phyloP scores from a whole-genome alignment of 805 yeast genomes.

The Wickerhamomyces bovis region DNA sequence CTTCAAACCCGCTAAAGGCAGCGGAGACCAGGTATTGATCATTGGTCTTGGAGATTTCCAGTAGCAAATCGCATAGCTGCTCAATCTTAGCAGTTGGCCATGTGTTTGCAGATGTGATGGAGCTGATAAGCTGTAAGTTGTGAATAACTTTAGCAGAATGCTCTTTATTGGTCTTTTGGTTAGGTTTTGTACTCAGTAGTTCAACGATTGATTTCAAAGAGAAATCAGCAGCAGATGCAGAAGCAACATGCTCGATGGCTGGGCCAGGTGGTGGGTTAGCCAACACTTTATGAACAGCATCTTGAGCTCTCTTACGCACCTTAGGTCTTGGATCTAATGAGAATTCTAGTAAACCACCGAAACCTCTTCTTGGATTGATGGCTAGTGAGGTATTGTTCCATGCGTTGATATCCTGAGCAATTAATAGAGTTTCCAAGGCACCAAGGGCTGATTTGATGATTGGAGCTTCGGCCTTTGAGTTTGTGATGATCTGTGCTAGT shows the following conservation, averaged over 20 bases:
- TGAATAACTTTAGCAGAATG: slow-evolving; percentile 60
- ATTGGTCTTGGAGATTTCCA: slow-evolving; percentile 71
- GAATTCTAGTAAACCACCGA: slow-evolving; percentile 69
- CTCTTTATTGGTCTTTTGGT: slow-evolving; percentile 40
- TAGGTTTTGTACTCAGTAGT: slow-evolving; percentile 31
- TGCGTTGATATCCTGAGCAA: slow-evolving; percentile 72
- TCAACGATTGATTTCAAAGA: slow-evolving; percentile 50
- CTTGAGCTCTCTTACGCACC: slow-evolving; percentile 91
- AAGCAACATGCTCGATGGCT: slow-evolving; percentile 69
- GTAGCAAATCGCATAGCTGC: slow-evolving; percentile 65
- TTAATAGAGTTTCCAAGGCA: slow-evolving; percentile 68
- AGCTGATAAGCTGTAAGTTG: slow-evolving; percentile 64
- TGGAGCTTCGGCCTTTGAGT: slow-evolving; percentile 69
- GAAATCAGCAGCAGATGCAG: slow-evolving; percentile 61
- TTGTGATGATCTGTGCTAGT: slow-evolving; percentile 75
- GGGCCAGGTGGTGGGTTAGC: slow-evolving; percentile 70
- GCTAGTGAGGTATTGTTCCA: slow-evolving; percentile 59
- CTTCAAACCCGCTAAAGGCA: slow-evolving; percentile 80
- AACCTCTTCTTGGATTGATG: slow-evolving; percentile 70
- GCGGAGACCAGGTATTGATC: slow-evolving; percentile 82
- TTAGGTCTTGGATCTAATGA: slow-evolving; percentile 89
- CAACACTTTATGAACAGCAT: slow-evolving; percentile 67
- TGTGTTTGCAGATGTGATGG: slow-evolving; percentile 66
- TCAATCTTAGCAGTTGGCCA: slow-evolving; percentile 77
- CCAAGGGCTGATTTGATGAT: slow-evolving; percentile 80